Conservation (phyloP, 2,329 filamentous ascomycete species). For the Cercospora citrullina region DNA sequence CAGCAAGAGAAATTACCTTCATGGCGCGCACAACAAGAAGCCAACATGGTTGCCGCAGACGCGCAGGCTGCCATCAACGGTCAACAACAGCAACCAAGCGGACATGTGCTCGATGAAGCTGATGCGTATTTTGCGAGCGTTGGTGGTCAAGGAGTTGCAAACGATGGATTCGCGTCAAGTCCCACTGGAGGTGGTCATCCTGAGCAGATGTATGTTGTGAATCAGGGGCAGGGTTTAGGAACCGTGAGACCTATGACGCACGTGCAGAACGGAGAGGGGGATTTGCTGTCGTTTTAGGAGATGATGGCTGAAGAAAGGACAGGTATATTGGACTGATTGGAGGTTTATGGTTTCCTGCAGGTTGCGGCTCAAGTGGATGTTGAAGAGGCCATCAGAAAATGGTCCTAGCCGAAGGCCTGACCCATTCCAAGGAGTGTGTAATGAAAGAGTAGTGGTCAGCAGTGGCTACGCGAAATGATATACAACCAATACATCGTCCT, state of each 20-base stretch:
- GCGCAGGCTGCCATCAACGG: slow-evolving; percentile 64
- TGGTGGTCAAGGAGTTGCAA: slow-evolving; percentile 65
- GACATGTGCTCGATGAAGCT: slow-evolving; percentile 65
- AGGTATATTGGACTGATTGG: background rate
- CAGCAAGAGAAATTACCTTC: slow-evolving; percentile 69
- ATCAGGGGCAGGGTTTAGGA: slow-evolving; percentile 76
- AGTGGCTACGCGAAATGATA: no score
- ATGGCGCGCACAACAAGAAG: slow-evolving; percentile 47
- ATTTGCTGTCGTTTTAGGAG: slow-evolving; percentile 39
- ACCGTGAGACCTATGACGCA: slow-evolving; percentile 69
- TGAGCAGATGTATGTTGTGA: slow-evolving; percentile 66
- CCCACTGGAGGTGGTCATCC: slow-evolving; percentile 36
- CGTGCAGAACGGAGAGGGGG: slow-evolving; percentile 51
- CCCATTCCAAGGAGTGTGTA: no score
- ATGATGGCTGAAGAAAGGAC: background rate
- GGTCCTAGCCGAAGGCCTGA: no score
- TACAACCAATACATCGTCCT: no score
- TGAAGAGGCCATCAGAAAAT: no score
- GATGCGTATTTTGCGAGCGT: slow-evolving; percentile 85
- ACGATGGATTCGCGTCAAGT: slow-evolving; percentile 55
- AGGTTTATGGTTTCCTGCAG: background rate
- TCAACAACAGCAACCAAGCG: slow-evolving; percentile 22
- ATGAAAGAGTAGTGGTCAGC: no score
- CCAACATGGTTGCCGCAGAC: slow-evolving; percentile 32
- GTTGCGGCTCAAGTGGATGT: no score